These are phyloP conservation scores for Calonectria fujianensis DNA, from an alignment of 2,329 filamentous ascomycete species.

Conservation along the genomic window DNA sequence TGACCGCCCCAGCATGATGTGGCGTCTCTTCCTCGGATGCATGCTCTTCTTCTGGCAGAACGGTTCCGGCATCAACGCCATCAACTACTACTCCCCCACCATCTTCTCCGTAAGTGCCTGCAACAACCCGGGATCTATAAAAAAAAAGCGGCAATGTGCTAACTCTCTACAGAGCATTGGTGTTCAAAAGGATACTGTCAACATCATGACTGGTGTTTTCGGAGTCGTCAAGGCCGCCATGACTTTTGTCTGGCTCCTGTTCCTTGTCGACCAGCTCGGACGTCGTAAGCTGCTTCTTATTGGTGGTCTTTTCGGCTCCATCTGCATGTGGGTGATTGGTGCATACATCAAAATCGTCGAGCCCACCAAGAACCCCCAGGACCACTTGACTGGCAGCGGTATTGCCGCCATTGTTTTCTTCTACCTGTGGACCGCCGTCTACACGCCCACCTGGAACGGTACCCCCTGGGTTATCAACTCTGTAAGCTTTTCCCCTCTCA, in stretches of 20 bases:
- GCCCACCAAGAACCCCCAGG: conserved; percentile 56
- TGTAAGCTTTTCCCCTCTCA: conserved; percentile 20
- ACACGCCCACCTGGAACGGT: conserved; percentile 76
- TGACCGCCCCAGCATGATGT: conserved; percentile 67
- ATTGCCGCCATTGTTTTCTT: conserved; percentile 79
- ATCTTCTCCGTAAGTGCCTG: conserved; percentile 44
- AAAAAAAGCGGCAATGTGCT: not conserved
- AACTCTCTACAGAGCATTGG: conserved; percentile 41
- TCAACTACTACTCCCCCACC: conserved; percentile 52
- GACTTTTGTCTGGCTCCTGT: conserved; percentile 78
- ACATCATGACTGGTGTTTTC: conserved; percentile 79
- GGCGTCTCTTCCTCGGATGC: conserved; percentile 77
- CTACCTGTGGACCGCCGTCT: conserved; percentile 75
- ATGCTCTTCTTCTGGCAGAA: conserved; percentile 82
- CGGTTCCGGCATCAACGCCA: conserved; percentile 68
- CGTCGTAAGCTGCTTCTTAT: conserved; percentile 72
- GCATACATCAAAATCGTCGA: conserved; percentile 71
- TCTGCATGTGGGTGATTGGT: conserved; percentile 77
- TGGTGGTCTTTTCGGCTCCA: conserved; percentile 74
- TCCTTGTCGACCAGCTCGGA: conserved; percentile 75
- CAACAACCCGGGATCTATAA: too few species aligned
- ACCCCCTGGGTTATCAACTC: conserved; percentile 78
- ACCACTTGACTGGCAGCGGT: conserved; percentile 65
- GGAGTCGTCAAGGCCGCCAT: conserved; percentile 80
- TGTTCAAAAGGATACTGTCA: conserved; percentile 47